Evolutionary conservation across 2,329 filamentous ascomycete genomes (phyloP).

Genomic region (Lithohypha guttulata): DNA sequence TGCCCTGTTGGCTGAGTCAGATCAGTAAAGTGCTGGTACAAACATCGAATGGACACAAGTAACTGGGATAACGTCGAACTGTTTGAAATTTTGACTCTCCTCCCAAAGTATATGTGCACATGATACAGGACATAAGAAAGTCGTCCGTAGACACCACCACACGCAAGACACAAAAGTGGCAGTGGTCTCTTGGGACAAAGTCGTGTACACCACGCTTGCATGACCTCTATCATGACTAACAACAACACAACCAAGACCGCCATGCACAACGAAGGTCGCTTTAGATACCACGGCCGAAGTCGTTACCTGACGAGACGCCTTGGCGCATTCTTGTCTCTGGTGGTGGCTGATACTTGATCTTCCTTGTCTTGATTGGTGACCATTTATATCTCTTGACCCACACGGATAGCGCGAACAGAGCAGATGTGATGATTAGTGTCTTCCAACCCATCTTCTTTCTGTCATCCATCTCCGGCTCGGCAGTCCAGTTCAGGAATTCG

Average conservation of each 20-base stretch:
- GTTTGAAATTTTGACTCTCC: neutral
- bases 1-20: too few relatives aligned
- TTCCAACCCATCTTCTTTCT: slow-evolving; percentile 99
- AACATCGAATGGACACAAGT: neutral
- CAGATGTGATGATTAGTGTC: slow-evolving; percentile 68
- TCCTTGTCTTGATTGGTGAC: slow-evolving; percentile 88
- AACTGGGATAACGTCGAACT: neutral
- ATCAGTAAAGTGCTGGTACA: too few relatives aligned
- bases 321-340: slow-evolving; percentile 1
- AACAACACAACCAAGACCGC: neutral
- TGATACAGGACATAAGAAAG: slow-evolving; percentile 8
- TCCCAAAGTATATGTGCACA: slow-evolving; percentile 8
- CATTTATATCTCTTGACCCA: slow-evolving; percentile 99
- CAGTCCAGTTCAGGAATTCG: slow-evolving; percentile 98
- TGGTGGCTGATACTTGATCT: slow-evolving; percentile 79
- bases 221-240: neutral
- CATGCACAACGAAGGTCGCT: too few relatives aligned
- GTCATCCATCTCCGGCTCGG: slow-evolving; percentile 98
- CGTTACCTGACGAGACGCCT: too few relatives aligned
- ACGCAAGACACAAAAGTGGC: neutral
- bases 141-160: slow-evolving; percentile 1
- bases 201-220: slow-evolving; percentile 1
- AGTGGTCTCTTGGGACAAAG: neutral
- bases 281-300: too few relatives aligned
- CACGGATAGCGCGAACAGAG: slow-evolving; percentile 75